A percentile compares a stretch with the other conserved stretches of the same genome.
phyloP scores from a whole-genome alignment of 345 rosid species.

The Aurinia saxatilis region DNA sequence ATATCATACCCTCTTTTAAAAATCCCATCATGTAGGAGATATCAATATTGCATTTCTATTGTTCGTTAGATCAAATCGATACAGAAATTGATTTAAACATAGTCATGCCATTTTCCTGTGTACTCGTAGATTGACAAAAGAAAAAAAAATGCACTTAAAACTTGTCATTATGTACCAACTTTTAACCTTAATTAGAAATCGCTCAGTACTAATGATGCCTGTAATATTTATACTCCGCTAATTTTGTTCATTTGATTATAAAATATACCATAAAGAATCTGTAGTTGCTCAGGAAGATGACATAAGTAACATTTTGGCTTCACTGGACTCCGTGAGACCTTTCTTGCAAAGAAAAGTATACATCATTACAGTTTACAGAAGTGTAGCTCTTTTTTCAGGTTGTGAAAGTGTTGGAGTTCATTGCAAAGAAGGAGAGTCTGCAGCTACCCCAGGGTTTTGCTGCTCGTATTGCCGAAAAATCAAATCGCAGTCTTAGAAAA shows the following conservation, averaged over 20 bases:
- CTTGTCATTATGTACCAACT: neutral
- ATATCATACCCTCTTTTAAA: neutral
- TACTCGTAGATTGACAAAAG: neutral
- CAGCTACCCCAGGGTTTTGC: conserved; percentile 82
- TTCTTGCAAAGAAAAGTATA: neutral
- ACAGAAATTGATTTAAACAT: neutral
- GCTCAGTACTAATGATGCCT: neutral
- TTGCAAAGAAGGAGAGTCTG: conserved; percentile 80
- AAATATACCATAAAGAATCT: neutral
- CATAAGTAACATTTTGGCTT: conserved; percentile 2
- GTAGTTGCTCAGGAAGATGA: conserved; percentile 4
- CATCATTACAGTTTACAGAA: neutral
- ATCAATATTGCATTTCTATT: neutral
- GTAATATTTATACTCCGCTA: neutral
- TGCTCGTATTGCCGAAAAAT: conserved; percentile 74
- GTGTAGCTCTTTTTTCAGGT: conserved; percentile 40
- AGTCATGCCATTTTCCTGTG: neutral
- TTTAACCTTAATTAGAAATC: neutral
- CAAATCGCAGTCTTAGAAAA: conserved; percentile 79
- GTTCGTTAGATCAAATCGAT: neutral
- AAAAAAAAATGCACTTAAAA: neutral
- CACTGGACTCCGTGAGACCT: neutral
- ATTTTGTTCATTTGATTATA: neutral
- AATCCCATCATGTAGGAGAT: neutral
- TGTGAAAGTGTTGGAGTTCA: conserved; percentile 66